Percentiles rank a stretch among this genome's conserved stretches.
Conservation (phyloP, 2,329 filamentous ascomycete genomes). For the Endoconidiophora polonica region DNA sequence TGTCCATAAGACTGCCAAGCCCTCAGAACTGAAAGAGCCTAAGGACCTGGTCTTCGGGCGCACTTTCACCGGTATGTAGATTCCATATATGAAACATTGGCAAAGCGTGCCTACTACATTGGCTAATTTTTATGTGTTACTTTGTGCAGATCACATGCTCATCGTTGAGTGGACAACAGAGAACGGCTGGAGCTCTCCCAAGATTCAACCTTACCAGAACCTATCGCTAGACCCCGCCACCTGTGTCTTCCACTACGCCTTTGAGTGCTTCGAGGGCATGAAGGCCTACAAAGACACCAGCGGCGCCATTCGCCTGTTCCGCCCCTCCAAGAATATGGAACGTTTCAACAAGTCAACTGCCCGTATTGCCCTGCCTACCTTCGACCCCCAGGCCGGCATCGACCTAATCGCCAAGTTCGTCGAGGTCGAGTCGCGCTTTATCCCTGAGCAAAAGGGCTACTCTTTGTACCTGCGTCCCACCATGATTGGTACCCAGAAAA, state of each 20-base stretch:
- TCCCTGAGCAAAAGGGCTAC: constrained; percentile 74
- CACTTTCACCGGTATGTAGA: constrained; percentile 62
- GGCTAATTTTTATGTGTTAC: constrained; percentile 1
- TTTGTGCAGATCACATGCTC: constrained; percentile 78
- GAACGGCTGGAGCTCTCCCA: constrained; percentile 66
- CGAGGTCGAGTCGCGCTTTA: constrained; percentile 73
- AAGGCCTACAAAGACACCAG: constrained; percentile 89
- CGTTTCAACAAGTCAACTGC: constrained; percentile 82
- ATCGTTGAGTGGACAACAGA: constrained; percentile 79
- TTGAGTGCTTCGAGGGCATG: constrained; percentile 97
- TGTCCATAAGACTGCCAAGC: constrained; percentile 57
- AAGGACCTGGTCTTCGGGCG: constrained; percentile 79
- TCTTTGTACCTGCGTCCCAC: constrained; percentile 91
- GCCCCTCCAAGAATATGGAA: constrained; percentile 91
- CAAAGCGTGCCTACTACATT: not conserved
- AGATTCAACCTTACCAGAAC: constrained; percentile 89
- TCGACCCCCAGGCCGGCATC: constrained; percentile 57
- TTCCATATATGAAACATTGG: not conserved
- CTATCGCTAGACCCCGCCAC: constrained; percentile 90
- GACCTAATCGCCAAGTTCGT: constrained; percentile 68
- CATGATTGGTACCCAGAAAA: constrained; percentile 92
- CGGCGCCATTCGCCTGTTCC: constrained; percentile 71
- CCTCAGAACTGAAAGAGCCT: constrained; percentile 56
- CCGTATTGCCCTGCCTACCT: constrained; percentile 83
- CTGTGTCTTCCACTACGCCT: constrained; percentile 97